Percentiles rank a stretch among this genome's conserved stretches.
phyloP scores from a whole-genome alignment of 2,329 filamentous ascomycete species.

The Pyrenochaeta sp. region DNA sequence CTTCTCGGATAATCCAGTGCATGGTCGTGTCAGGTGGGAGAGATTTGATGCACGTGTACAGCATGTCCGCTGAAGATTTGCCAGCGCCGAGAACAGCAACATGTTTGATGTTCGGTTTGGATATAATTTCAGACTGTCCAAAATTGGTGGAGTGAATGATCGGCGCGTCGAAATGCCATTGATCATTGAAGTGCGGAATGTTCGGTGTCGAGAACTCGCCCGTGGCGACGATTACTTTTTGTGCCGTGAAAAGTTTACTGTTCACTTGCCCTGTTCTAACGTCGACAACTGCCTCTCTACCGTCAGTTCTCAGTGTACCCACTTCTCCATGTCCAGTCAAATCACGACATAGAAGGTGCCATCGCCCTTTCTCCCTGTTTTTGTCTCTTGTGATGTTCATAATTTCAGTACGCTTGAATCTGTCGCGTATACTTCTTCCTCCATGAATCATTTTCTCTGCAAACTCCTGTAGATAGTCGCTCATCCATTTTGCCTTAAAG shows the following conservation, averaged over 20 bases:
- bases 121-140: constrained; percentile 37
- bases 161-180: constrained; percentile 28
- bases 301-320: neutral
- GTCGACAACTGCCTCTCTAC: neutral
- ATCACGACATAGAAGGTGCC: neutral
- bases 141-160: constrained; percentile 48
- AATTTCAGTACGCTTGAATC: neutral
- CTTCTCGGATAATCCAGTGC: constrained; percentile 43
- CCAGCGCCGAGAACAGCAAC: constrained; percentile 47
- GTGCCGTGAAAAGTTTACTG: neutral
- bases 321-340: neutral
- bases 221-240: constrained; percentile 28
- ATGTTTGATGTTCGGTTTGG: constrained; percentile 22
- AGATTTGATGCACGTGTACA: constrained; percentile 45
- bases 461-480: constrained; percentile 25
- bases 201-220: constrained; percentile 33
- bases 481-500: constrained; percentile 22
- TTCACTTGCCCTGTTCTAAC: neutral
- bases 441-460: constrained; percentile 5
- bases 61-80: constrained; percentile 52
- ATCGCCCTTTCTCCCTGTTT: neutral
- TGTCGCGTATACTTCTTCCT: neutral
- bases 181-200: constrained; percentile 24
- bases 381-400: neutral
- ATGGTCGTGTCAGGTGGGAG: constrained; percentile 35